Percentiles rank a stretch among this genome's conserved stretches.
phyloP scores from a whole-genome alignment of 805 yeast genomes.

The Ogataea henricii region DNA sequence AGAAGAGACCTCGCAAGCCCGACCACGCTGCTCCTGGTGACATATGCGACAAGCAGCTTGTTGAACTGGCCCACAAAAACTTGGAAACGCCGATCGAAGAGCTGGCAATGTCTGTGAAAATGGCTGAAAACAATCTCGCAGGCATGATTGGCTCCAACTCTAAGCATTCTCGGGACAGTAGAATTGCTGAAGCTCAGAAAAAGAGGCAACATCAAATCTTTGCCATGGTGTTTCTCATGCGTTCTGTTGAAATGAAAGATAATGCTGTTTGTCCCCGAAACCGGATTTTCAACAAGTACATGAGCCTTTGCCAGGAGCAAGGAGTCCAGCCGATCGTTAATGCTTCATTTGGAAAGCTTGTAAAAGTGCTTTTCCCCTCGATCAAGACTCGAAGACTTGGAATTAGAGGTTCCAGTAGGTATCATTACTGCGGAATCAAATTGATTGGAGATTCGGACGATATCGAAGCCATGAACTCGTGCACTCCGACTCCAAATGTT shows the following conservation, averaged over 20 bases:
- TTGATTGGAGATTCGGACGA: slow-evolving; percentile 40
- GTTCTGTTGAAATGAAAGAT: slow-evolving; percentile 53
- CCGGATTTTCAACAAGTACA: slow-evolving; percentile 68
- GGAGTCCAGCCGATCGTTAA: slow-evolving; percentile 64
- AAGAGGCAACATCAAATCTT: slow-evolving; percentile 74
- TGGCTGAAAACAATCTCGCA: slow-evolving; percentile 31
- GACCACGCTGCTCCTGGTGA: slow-evolving; percentile 38
- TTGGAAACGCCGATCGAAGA: slow-evolving; percentile 38
- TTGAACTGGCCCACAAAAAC: slow-evolving; percentile 39
- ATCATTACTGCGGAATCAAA: slow-evolving; percentile 81
- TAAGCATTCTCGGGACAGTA: slow-evolving; percentile 20
- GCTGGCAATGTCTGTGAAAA: slow-evolving; percentile 38
- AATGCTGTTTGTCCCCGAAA: slow-evolving; percentile 64
- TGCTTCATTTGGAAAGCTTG: slow-evolving; percentile 77
- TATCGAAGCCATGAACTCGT: slow-evolving; percentile 20
- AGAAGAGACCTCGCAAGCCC: slow-evolving; percentile 35
- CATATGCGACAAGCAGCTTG: slow-evolving; percentile 40
- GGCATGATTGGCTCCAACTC: slow-evolving; percentile 14
- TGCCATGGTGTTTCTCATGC: slow-evolving; percentile 79
- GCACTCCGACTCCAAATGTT: slow-evolving; percentile 14
- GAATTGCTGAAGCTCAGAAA: slow-evolving; percentile 25
- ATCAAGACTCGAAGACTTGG: slow-evolving; percentile 80
- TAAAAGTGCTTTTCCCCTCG: slow-evolving; percentile 62
- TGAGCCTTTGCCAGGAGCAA: slow-evolving; percentile 54
- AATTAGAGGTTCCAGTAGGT: slow-evolving; percentile 76